Percentiles rank a stretch among this genome's conserved stretches.
Conservation (phyloP, 257 asterid species). For the Voacanga thouarsii region DNA sequence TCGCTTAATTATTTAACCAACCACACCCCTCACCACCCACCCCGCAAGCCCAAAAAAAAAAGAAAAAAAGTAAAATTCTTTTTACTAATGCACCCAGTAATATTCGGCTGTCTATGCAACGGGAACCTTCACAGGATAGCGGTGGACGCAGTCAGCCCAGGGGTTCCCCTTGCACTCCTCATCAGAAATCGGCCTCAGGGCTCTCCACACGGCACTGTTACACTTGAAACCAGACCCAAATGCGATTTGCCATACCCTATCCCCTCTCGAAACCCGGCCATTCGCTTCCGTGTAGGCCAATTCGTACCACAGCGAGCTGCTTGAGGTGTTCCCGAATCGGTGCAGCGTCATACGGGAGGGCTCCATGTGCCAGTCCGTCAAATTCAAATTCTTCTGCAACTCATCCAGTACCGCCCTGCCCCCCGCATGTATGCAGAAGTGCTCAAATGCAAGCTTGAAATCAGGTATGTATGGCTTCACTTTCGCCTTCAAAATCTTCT, state of each 20-base stretch:
- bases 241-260: slow-evolving; percentile 61
- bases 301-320: slow-evolving; percentile 58
- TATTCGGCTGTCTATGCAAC: neutral
- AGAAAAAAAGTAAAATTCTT: too few species aligned
- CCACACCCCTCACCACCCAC: too few species aligned
- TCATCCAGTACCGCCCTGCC: slow-evolving; percentile 53
- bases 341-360: slow-evolving; percentile 58
- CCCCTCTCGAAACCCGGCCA: slow-evolving; percentile 48
- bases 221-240: slow-evolving; percentile 70
- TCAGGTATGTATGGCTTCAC: slow-evolving; percentile 47
- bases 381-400: slow-evolving; percentile 41
- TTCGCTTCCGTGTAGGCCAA: slow-evolving; percentile 55
- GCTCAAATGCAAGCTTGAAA: slow-evolving; percentile 46
- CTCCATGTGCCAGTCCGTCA: slow-evolving; percentile 48
- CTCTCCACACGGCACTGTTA: slow-evolving; percentile 46
- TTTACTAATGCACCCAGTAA: too few species aligned
- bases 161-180: slow-evolving; percentile 36
- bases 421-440: slow-evolving; percentile 57
- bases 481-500: slow-evolving; percentile 21
- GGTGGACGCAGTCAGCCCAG: slow-evolving; percentile 43
- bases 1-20: too few species aligned
- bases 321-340: slow-evolving; percentile 61
- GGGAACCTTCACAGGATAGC: slow-evolving; percentile 41
- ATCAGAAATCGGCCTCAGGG: slow-evolving; percentile 28
- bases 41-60: too few species aligned